Conservation (phyloP, 208 protist species). For the Leishmania martiniquensis region DNA sequence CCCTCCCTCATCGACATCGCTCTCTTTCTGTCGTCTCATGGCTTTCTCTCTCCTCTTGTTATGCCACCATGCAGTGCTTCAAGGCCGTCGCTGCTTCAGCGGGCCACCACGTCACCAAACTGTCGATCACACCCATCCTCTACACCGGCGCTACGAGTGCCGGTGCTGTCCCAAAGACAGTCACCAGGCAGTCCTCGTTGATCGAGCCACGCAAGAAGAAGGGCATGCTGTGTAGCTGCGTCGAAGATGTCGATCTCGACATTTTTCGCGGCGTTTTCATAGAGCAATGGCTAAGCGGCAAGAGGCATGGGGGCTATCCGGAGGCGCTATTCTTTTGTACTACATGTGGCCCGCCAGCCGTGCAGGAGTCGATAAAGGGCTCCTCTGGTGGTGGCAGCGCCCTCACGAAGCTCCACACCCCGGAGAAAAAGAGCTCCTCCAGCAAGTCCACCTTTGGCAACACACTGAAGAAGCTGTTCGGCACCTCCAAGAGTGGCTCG, state of each 20-base stretch:
- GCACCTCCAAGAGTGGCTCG: conserved; percentile 17
- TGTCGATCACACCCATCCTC: conserved; percentile 28
- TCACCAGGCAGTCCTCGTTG: conserved; percentile 26
- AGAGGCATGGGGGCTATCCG: conserved; percentile 26
- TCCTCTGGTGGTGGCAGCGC: neutral
- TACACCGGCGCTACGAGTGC: conserved; percentile 26
- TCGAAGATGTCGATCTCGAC: conserved; percentile 42
- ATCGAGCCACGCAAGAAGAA: conserved; percentile 42
- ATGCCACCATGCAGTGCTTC: neutral
- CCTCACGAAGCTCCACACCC: neutral
- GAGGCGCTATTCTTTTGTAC: conserved; percentile 54
- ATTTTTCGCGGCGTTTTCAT: conserved; percentile 54
- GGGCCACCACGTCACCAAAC: conserved; percentile 12
- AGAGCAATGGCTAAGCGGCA: conserved; percentile 47
- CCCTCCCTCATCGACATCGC: neutral
- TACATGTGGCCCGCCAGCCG: conserved; percentile 34
- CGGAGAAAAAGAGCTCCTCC: conserved; percentile 23
- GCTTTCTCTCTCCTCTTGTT: neutral
- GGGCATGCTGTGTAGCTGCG: conserved; percentile 39
- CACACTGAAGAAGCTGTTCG: conserved; percentile 34
- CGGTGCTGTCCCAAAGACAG: conserved; percentile 8
- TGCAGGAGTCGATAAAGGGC: conserved; percentile 35
- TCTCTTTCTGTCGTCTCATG: neutral
- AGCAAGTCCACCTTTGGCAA: conserved; percentile 23
- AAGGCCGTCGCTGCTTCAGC: conserved; percentile 13